phyloP scores from a whole-genome alignment of 2,329 filamentous ascomycete species.

The Fusarium paranaense region DNA sequence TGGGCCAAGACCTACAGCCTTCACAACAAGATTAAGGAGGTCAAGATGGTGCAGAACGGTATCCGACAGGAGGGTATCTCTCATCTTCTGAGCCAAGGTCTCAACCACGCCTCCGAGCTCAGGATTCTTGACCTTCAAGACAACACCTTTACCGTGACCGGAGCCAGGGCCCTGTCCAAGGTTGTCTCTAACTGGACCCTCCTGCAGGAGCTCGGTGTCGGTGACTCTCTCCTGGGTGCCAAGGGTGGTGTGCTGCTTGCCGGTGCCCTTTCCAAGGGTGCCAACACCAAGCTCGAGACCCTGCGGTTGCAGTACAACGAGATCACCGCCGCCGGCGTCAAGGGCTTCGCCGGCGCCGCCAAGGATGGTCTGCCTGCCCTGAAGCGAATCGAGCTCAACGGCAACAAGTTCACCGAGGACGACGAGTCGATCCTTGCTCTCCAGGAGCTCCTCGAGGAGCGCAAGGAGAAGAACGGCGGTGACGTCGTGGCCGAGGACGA shows the following conservation, averaged over 20 bases:
- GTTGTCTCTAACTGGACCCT: constrained; percentile 80
- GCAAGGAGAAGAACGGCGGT: constrained; percentile 79
- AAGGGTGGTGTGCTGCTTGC: constrained; percentile 82
- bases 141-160: constrained; percentile 91
- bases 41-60: constrained; percentile 99
- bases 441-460: constrained; percentile 77
- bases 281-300: constrained; percentile 82
- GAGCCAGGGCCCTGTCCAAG: constrained; percentile 81
- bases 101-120: constrained; percentile 76
- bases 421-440: constrained; percentile 78
- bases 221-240: constrained; percentile 85
- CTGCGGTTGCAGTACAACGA: constrained; percentile 95
- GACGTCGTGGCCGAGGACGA: constrained; percentile 78
- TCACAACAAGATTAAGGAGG: constrained; percentile 82
- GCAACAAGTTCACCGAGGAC: constrained; percentile 93
- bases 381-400: constrained; percentile 91
- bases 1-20: constrained; percentile 91
- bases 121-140: constrained; percentile 91
- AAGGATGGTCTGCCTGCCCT: constrained; percentile 78
- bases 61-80: constrained; percentile 95
- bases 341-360: constrained; percentile 76
- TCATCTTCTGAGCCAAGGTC: constrained; percentile 80
- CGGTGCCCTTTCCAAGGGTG: constrained; percentile 77
- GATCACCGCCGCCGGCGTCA: constrained; percentile 81
- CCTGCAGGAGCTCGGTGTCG: constrained; percentile 86